Evolutionary conservation across 305 asterid species (phyloP), one percentile per base, ranked within the genome.

Genomic region (Fraxinus nigra): DNA sequence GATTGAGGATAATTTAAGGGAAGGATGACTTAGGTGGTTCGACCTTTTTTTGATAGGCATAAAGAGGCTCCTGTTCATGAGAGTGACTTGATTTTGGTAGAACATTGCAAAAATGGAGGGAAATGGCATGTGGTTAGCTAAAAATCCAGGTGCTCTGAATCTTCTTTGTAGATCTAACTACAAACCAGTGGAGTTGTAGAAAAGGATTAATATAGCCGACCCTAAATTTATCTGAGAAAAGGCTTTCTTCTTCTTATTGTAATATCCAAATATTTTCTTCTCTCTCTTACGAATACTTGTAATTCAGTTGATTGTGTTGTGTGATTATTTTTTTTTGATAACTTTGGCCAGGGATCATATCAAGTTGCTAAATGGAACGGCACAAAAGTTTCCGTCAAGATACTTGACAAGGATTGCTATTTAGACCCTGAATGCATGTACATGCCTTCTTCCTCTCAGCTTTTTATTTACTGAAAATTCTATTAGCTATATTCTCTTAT

Each of bases 281-380:
- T 33, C 6, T 67, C 72, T 51, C 70, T 78, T 32, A 76, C 32
- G 26, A 72, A 35, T 73, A 8, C 40, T 51, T 37, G 40, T 35
- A n/a, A 72, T 75, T 81, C 69, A 77, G 7, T 51, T 84, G 65
- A 59, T 59, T 28, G 67, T 43, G 33, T 67, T 67, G 72, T 32
- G 73, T 69, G 63, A 72, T 46, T 81, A 77, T 81, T 79, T 67
- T 13, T 18, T 63, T 70, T 63, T 79, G 76, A 37, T 75, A 26
- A 79, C 70, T 81, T 82, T 82, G 72, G 59, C 79, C 94, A 95
- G 98, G 98, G 97, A 84, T 84, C 94, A 14, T 97, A 97, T 88
- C 99, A 97, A 91, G 95, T 93, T 89, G 99, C 98, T 79, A 97
- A 92, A 85, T 97, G 99, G 99, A 94, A 95, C 82, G 99, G 99